phyloP scores from a whole-genome alignment of 768 basidiomycete genomes.

The Trichaptum fuscoviolaceum region DNA sequence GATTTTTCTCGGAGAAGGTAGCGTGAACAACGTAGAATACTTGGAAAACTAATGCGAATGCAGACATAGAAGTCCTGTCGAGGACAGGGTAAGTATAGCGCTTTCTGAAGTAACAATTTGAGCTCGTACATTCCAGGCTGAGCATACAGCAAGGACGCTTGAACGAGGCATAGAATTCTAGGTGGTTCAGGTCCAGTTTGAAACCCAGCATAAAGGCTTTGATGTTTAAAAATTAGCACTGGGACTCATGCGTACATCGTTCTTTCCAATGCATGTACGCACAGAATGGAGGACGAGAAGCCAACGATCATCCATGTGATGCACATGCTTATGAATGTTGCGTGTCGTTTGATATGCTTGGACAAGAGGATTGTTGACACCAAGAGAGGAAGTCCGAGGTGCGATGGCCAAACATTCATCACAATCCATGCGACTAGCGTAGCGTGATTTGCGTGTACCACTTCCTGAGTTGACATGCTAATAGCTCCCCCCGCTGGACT shows the following conservation, averaged over 20 bases:
- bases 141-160: conserved; percentile 43
- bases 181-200: conserved; percentile 41
- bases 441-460: conserved; percentile 34
- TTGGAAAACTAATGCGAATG: conserved; percentile 39
- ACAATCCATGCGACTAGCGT: conserved; percentile 38
- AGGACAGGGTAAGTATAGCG: neutral
- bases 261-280: neutral
- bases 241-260: neutral
- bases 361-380: conserved; percentile 35
- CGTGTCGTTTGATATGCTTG: conserved; percentile 38
- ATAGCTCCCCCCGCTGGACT: neutral
- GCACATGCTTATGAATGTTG: conserved; percentile 42
- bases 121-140: conserved; percentile 39
- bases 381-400: conserved; percentile 42
- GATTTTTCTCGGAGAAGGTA: conserved; percentile 28
- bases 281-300: conserved; percentile 27
- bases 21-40: conserved; percentile 39
- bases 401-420: conserved; percentile 46
- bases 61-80: conserved; percentile 35
- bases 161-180: conserved; percentile 37
- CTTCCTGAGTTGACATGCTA: neutral
- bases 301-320: conserved; percentile 42
- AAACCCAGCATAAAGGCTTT: conserved; percentile 37
- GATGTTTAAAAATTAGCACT: conserved; percentile 1
- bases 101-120: neutral